Base-by-base conservation (phyloP, 768 basidiomycete species). In the Vararia minispora region DNA sequence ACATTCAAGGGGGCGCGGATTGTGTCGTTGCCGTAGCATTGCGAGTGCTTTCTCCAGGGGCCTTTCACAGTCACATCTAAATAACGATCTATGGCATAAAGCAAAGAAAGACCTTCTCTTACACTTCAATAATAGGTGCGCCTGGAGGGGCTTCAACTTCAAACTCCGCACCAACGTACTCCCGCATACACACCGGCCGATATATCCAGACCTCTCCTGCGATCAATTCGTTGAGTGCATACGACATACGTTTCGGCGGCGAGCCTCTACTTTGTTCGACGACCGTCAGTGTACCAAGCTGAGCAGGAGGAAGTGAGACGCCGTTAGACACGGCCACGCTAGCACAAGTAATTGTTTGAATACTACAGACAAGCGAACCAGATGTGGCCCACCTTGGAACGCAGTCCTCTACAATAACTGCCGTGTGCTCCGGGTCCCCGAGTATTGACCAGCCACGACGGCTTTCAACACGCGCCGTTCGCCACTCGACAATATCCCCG, bases 151-250 rank as follows among this genome's bases (percentile, higher is more conserved):
- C 34, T 25, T 45, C 44, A 8, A 45, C 14, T 31, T 35, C 47
- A 30, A 58, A 35, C 25, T 41, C 17, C 4, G 49, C 42, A 9
- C 58, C 58, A 5, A 59, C 37, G 39, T 60, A 60, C 34, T 33
- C 50, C 47, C 58, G 44, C 61, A 69, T 61, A n/a, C 60, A 48
- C 21, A 72, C 60, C 5, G 72, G 72, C 26, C 74, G 51, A 46
- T 74, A 75, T 21, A 75, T 65, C 73, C 73, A 74, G 39, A 76
- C 54, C 52, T 74, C 71, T 3, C 74, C 74, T 45, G 62, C 55
- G 43, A 63, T 57, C 37, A 77, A 52, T 31, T 53, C 54, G 16
- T 50, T 49, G 41, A 75, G 52, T 43, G 68, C 64, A 48, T 74
- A 75, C 13, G 53, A 61, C 27, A 43, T 45, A 28, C 60, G 47